Evolutionary conservation across 2,329 filamentous ascomycete species (phyloP).

Genomic region (Xylariaceae sp.): DNA sequence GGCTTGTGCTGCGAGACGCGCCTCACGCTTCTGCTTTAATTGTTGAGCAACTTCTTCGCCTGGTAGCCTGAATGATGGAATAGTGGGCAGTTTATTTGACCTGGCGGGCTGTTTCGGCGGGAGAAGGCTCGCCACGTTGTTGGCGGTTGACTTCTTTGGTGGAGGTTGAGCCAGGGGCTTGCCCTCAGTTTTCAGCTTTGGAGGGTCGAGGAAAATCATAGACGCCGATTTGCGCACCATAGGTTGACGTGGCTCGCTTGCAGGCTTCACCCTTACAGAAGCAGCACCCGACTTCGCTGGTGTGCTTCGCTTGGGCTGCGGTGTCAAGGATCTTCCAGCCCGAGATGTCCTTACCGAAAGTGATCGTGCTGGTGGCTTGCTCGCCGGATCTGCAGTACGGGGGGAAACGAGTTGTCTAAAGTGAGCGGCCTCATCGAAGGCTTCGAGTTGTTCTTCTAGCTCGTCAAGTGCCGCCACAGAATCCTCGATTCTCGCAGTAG

Average conservation of each 20-base stretch:
- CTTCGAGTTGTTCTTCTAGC: constrained; percentile 64
- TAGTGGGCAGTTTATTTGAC: constrained; percentile 57
- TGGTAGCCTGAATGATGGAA: constrained; percentile 63
- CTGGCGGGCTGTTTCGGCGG: constrained; percentile 51
- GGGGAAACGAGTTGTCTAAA: constrained; percentile 27
- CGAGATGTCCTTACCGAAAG: constrained; percentile 13
- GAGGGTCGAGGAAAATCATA: constrained; percentile 40
- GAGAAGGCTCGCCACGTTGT: constrained; percentile 46
- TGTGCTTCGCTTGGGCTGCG: constrained; percentile 28
- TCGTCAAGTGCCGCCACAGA: constrained; percentile 64
- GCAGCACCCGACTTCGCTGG: constrained; percentile 38
- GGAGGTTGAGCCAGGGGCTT: constrained; percentile 28
- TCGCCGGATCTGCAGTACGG: constrained; percentile 10
- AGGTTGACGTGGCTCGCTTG: constrained; percentile 39
- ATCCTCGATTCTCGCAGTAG: constrained; percentile 59
- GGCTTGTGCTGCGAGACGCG: constrained; percentile 48
- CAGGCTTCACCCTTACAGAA: constrained; percentile 47
- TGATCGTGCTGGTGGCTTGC: constrained; percentile 11
- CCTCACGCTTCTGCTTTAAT: constrained; percentile 44
- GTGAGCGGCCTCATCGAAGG: constrained; percentile 42
- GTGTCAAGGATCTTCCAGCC: constrained; percentile 28
- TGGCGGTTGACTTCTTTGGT: constrained; percentile 33
- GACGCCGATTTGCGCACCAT: constrained; percentile 48
- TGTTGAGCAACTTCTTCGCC: constrained; percentile 60
- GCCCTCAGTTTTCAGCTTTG: constrained; percentile 30